Evolutionary conservation across 2,329 filamentous ascomycete species (phyloP), one percentile per base, ranked within the genome.

Genomic region (Ilyonectria robusta): DNA sequence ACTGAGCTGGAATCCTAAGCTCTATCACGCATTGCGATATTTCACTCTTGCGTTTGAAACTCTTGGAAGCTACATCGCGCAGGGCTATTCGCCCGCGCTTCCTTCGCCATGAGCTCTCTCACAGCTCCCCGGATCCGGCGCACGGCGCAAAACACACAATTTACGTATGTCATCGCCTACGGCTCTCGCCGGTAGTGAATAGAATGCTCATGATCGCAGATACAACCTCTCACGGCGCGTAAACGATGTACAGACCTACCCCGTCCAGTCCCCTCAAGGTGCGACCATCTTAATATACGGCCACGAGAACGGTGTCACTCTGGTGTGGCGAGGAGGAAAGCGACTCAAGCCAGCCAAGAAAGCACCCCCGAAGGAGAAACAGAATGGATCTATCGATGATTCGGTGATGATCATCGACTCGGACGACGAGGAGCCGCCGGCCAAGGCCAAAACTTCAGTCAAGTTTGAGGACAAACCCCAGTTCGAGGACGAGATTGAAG

Each of bases 361-460:
- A 58, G 72, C 76, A 17, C 67, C 71, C 2, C 70, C 71, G 9
- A 80, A 80, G 65, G 80, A 81, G 65, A 88, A 87, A 69, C 82
- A 83, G 53, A 91, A 90, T 70, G 88, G 88, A 13, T 71, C 80
- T 0, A 75, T 77, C 4, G 84, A 85, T 19, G 87, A 89, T 73
- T 81, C 84, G 4, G 83, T 91, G 31, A 90, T 91, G 85, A 83
- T 90, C 17, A 85, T 91, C 60, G 89, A 91, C 73, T 91, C 88
- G 1, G 89, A 91, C 71, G 88, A 90, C 8, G 89, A 91, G 33
- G 84, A 84, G 31, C 75, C 80, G 2, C 70, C 81, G 2, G 66
- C 80, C 19, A 80, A 83, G 57, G 70, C 79, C 56, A 72, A 79
- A 68, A 68, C 68, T 48, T 54, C 72, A 40, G 70, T 73, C 11